Conservation (phyloP, 1,284 basidiomycete genomes). For the Cutaneotrichosporon mucoides region DNA sequence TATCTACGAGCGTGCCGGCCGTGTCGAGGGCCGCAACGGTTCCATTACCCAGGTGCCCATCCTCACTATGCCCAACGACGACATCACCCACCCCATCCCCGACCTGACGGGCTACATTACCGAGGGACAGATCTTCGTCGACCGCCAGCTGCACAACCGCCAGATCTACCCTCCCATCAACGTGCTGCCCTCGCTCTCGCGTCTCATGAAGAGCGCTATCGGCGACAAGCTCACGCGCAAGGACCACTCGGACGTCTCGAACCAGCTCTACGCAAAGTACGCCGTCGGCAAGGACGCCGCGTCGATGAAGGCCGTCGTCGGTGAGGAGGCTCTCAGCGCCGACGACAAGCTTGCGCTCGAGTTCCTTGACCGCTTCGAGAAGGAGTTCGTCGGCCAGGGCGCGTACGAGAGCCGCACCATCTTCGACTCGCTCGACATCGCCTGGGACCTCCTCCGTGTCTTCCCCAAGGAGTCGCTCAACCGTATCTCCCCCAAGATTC, state of each 20-base stretch:
- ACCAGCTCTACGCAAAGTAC: conserved; percentile 97
- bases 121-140: conserved; percentile 97
- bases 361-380: conserved; percentile 92
- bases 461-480: conserved; percentile 99
- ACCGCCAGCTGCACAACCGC: conserved; percentile 63
- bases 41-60: conserved; percentile 99
- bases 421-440: conserved; percentile 95
- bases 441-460: conserved; percentile 93
- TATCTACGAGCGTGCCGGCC: conserved; percentile 98
- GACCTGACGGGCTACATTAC: conserved; percentile 99
- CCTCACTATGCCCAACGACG: conserved; percentile 99
- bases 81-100: conserved; percentile 99
- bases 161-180: conserved; percentile 99
- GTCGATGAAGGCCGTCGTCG: conserved; percentile 99
- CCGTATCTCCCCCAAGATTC: conserved; percentile 73
- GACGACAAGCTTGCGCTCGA: conserved; percentile 60
- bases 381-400: conserved; percentile 92
- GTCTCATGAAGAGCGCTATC: conserved; percentile 99
- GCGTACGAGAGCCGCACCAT: conserved; percentile 92
- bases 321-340: conserved; percentile 89
- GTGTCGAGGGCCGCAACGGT: conserved; percentile 95
- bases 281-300: conserved; percentile 97
- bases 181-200: conserved; percentile 95
- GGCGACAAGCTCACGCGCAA: conserved; percentile 95
- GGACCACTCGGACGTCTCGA: conserved; percentile 98